Base-by-base conservation (phyloP, 805 yeast genomes). In the Clavispora santaluciae region DNA sequence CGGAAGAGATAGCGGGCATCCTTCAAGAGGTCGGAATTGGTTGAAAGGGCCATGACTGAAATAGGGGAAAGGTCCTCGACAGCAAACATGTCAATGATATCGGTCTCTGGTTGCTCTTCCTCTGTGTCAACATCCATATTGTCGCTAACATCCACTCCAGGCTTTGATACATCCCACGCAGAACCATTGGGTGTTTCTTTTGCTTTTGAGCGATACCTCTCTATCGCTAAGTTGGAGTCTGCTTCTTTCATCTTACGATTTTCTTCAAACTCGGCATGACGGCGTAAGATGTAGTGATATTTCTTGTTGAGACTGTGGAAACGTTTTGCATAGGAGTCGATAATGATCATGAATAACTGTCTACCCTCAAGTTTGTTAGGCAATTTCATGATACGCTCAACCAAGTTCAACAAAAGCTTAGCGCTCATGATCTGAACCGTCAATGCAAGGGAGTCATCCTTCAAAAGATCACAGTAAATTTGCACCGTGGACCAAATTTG, bases 341-440 rank as follows among this genome's bases (percentile, higher is more conserved):
- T 81, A 49, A 93, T 89, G 28, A 85, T 72, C 76, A 93, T 78
- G 64, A 89, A 77, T 39, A 95, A 67, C 59, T 88, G 95, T 40
- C 93, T 72, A 2, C 88, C 85, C 47, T 93, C 96, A 21, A 78
- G 75, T 50, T 86, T 86, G 39, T 85, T 84, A 30, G 86, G 90
- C 51, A 90, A 62, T 54, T 85, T 84, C 76, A 85, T 74, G 29
- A 93, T 84, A 33, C 95, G 70, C 50, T 95, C 99, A 16, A 93
- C 91, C 53, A 95, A 68, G 60, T 93, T 95, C 46, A 91, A 63
- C 23, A 93, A 64, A 23, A 93, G 68, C 62, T 90, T 91, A 2
- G 97, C 96, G 64, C 96, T 86, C 97, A 93, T 89, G 8, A 90
- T 86, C 60, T 95, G 98, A 26, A 90, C 96, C 6, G 95, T 86